Base-by-base conservation (phyloP, 2,329 filamentous ascomycete species). In the Helminthosporium solani region DNA sequence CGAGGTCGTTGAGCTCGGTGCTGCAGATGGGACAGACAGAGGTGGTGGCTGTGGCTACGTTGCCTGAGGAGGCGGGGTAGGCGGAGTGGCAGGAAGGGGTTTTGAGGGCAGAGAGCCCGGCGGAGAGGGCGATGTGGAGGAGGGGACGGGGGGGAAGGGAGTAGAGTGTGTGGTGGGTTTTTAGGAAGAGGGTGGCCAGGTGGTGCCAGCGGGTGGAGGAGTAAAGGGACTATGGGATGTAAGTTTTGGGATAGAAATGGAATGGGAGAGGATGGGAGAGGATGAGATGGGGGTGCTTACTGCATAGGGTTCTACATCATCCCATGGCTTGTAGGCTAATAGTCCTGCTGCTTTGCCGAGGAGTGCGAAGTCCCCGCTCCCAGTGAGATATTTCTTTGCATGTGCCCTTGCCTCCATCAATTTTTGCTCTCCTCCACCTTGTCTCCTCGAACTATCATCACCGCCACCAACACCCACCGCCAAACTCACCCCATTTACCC, bases 21-120 rank as follows among this genome's bases (percentile, higher is more conserved):
- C 87, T 94, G 75, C 94, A 99, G 64, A 99, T 97, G 2, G 94
- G 94, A 61, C 94, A 99, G 33, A 97, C 84, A 39, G 84, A 86
- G 7, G 87, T 72, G 9, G 72, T 86, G 2, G 83, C 84, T 1
- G 86, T 80, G 35, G 74, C 76, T n/a, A 70, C 64, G 56, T 74
- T 72, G 15, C 76, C 75, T 12, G 74, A 79, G 8, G 80, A 78
- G 1, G 81, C 78, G 3, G 81, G 75, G 56, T 79, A 79, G 18
- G 77, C 74, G 1, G 86, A 87, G 73, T 97, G 91, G 67, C 94
- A 99, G 14, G 90, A 85, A 0, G 94, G 94, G 1, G 94, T 97
- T 71, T 99, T 99, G 56, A 99, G 84, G 1, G 94, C 91, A 0
- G 91, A 96, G 8, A 99, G 81, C 7, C 94, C 94, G 0, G 91